phyloP scores from a whole-genome alignment of 1,284 basidiomycete genomes.

The Heimioporus retisporus region DNA sequence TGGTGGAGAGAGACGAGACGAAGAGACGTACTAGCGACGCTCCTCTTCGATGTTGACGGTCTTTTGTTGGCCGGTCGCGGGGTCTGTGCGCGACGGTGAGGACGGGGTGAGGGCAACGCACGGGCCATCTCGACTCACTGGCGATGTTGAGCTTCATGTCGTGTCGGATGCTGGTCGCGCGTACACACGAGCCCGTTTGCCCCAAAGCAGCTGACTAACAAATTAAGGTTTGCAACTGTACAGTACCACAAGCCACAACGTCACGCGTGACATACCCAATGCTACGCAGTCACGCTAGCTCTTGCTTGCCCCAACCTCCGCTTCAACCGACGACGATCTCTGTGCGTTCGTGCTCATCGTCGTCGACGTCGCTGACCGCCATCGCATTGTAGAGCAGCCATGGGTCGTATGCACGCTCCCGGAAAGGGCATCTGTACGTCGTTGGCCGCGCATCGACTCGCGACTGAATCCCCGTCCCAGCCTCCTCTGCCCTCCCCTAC shows the following conservation, averaged over 20 bases:
- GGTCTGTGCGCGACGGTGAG: conserved; percentile 62
- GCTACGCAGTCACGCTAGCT: background rate
- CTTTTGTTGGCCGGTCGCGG: conserved; percentile 98
- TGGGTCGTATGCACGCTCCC: conserved; percentile 98
- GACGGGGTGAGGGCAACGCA: background rate
- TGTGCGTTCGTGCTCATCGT: conserved; percentile 34
- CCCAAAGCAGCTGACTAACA: conserved; percentile 39
- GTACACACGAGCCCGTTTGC: conserved; percentile 23
- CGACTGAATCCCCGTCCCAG: conserved; percentile 48
- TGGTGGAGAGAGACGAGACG: no score
- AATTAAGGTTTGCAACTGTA: conserved; percentile 59
- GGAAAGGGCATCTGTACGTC: conserved; percentile 97
- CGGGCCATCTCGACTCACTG: conserved; percentile 65
- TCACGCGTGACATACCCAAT: conserved; percentile 24
- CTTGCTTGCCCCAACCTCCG: conserved; percentile 22
- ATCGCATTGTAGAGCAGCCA: conserved; percentile 52
- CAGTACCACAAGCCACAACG: conserved; percentile 45
- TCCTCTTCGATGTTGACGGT: conserved; percentile 96
- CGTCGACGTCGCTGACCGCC: conserved; percentile 9
- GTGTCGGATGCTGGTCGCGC: no score
- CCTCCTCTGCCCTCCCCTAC: conserved; percentile 80
- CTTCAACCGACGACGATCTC: conserved; percentile 41
- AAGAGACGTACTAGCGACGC: conserved; percentile 76
- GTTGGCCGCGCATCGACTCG: background rate
- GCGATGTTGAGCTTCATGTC: conserved; percentile 96